Percentiles rank a stretch among this genome's conserved stretches.
Conservation (phyloP, 2,329 filamentous ascomycete genomes). For the Fusarium albidum region DNA sequence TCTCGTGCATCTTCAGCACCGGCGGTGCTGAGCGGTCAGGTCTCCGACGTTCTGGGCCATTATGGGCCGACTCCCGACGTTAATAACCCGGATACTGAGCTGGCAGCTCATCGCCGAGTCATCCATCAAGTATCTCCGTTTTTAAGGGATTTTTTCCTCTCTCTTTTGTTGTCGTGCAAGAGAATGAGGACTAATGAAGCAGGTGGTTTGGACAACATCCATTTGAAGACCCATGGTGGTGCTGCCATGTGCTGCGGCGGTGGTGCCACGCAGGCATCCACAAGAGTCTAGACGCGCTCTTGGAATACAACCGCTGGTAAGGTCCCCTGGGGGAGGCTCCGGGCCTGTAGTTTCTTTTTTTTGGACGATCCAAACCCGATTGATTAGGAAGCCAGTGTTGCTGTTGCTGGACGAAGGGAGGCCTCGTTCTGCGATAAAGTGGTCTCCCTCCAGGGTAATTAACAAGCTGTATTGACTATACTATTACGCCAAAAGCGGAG, state of each 20-base stretch:
- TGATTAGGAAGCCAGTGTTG: too few relatives aligned
- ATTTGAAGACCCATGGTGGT: conserved; percentile 20
- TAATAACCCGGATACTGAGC: conserved; percentile 1
- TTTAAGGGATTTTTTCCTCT: neutral
- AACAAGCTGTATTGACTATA: too few relatives aligned
- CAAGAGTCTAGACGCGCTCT: conserved; percentile 31
- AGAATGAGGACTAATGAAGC: neutral
- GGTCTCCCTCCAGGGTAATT: too few relatives aligned
- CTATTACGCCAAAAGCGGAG: too few relatives aligned
- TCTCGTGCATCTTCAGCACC: conserved; percentile 2
- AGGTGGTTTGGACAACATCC: too few relatives aligned
- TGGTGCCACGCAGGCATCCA: conserved; percentile 31
- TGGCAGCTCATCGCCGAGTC: neutral
- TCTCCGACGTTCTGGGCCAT: neutral
- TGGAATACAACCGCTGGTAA: conserved; percentile 9
- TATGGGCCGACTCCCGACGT: conserved; percentile 3
- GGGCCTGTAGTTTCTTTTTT: too few relatives aligned
- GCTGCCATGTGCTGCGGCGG: conserved; percentile 28
- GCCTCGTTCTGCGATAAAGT: too few relatives aligned
- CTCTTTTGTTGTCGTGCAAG: neutral
- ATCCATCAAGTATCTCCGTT: neutral
- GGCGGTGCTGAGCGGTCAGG: neutral
- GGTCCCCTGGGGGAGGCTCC: too few relatives aligned
- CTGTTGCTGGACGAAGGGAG: too few relatives aligned
- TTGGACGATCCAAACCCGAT: too few relatives aligned